Conservation (phyloP, 495 filamentous ascomycete species). For the Daldinia childiae region DNA sequence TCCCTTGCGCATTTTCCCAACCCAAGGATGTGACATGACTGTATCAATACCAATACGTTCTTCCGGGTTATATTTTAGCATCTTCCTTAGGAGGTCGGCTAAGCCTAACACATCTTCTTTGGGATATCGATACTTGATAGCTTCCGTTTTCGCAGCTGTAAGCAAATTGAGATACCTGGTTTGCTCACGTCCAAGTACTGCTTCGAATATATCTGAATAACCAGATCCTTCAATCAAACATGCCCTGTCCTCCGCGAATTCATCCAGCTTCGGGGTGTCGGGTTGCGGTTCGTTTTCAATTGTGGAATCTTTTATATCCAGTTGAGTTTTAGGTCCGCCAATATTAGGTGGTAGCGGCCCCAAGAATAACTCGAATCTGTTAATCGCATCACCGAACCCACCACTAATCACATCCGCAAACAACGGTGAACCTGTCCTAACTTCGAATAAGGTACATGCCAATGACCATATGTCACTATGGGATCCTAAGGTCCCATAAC, state of each 20-base stretch:
- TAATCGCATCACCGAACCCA: too few species aligned
- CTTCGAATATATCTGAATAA: slow-evolving; percentile 23
- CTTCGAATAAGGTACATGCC: slow-evolving; percentile 33
- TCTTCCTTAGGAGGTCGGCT: slow-evolving; percentile 6
- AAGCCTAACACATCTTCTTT: slow-evolving; percentile 3
- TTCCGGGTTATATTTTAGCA: slow-evolving; percentile 22
- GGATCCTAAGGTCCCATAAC: slow-evolving; percentile 3
- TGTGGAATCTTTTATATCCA: too few species aligned
- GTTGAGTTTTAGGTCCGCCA: too few species aligned
- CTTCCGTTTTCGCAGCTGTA: neutral
- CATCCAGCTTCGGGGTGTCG: too few species aligned
- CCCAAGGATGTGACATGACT: slow-evolving; percentile 15
- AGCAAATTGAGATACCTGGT: neutral
- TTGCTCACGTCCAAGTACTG: neutral
- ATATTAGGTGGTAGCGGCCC: too few species aligned
- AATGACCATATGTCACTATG: slow-evolving; percentile 45
- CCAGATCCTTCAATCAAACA: neutral
- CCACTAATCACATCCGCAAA: too few species aligned
- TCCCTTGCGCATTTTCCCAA: too few species aligned
- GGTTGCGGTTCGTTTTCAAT: too few species aligned
- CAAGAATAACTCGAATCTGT: too few species aligned
- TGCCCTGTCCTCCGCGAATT: neutral
- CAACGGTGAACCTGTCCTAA: neutral
- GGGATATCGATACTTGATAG: neutral
- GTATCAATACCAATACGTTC: neutral